Evolutionary conservation across 2,329 filamentous ascomycete genomes (phyloP), one percentile per base, ranked within the genome.

Genomic region (Diaporthe destruens): DNA sequence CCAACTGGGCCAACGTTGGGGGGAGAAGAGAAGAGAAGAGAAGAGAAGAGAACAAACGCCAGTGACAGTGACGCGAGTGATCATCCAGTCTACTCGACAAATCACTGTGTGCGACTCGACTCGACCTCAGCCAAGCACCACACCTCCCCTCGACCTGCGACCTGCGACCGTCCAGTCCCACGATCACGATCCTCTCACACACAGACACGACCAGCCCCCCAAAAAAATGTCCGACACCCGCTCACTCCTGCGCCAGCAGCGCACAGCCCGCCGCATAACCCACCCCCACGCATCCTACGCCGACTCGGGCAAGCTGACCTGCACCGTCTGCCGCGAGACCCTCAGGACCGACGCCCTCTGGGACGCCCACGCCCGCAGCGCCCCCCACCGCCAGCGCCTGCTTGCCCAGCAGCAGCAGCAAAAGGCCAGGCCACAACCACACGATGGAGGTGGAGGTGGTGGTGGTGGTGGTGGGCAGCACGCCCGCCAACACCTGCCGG

Each of bases 221-320:
- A n/a, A 34, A 55, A 74, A 57, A 75, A 96, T 96, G 93, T 87
- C 93, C 76, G 94, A 97, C 81, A 92, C 94, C 34, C 92, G 94
- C 77, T 89, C 93, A 47, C 89, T 97, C 63, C 88, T 97, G 72
- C 93, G 93, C 77, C 92, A 91, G 78, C 93, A 96, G 82, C 91
- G 94, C 76, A 90, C 91, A 71, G 89, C 92, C 74, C 91, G 94
- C 72, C 90, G 92, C 75, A 91, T 95, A 77, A 87, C 91, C 67
- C 91, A 94, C 77, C 89, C 92, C 5, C 86, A 92, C 77, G 91
- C 92, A 54, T 84, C 87, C 69, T 94, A 94, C 83, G 90, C 91
- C 6, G 87, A 90, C 75, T 85, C 89, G 18, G 92, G 92, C 74
- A 91, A 90, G 77, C 87, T 94, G 0, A 83, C 90, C 36, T 95